Evolutionary conservation across 441 rosid species (phyloP).

Genomic region (Melastoma candidum): DNA sequence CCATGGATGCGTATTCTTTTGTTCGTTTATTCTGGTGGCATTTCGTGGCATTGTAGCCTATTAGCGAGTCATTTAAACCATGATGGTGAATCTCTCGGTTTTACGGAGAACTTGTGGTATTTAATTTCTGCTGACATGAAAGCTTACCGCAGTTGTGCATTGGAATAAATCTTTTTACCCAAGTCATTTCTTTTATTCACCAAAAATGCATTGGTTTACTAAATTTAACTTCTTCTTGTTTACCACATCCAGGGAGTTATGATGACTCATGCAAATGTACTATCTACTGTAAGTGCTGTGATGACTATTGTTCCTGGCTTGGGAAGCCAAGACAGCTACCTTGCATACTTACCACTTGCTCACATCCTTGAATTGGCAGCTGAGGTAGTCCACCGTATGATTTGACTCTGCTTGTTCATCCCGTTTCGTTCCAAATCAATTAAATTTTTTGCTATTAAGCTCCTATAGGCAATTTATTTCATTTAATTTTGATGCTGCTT

Average conservation of each 20-base stretch:
- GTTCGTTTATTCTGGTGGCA: no score
- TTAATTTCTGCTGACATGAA: no score
- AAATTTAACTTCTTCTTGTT: conserved; percentile 2
- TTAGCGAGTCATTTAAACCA: no score
- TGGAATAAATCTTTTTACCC: no score
- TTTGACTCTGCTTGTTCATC: neutral
- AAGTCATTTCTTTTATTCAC: no score
- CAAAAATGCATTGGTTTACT: no score
- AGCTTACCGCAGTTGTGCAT: no score
- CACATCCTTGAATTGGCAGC: conserved; percentile 96
- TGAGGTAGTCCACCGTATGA: conserved; percentile 42
- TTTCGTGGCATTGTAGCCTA: no score
- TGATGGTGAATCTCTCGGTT: no score
- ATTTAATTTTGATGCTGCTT: conserved; percentile 1
- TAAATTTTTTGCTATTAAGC: conserved; percentile 5
- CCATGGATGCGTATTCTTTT: no score
- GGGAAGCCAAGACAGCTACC: conserved; percentile 71
- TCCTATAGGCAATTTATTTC: conserved; percentile 5
- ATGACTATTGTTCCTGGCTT: conserved; percentile 87
- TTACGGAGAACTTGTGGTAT: no score
- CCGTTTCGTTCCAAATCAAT: neutral
- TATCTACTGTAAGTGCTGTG: conserved; percentile 87
- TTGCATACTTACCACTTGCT: conserved; percentile 91
- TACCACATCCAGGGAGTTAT: conserved; percentile 73
- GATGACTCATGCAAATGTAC: conserved; percentile 96